Evolutionary conservation across 2,329 filamentous ascomycete species (phyloP), one percentile per base, ranked within the genome.

Genomic region (Clonostachys rhizophaga): DNA sequence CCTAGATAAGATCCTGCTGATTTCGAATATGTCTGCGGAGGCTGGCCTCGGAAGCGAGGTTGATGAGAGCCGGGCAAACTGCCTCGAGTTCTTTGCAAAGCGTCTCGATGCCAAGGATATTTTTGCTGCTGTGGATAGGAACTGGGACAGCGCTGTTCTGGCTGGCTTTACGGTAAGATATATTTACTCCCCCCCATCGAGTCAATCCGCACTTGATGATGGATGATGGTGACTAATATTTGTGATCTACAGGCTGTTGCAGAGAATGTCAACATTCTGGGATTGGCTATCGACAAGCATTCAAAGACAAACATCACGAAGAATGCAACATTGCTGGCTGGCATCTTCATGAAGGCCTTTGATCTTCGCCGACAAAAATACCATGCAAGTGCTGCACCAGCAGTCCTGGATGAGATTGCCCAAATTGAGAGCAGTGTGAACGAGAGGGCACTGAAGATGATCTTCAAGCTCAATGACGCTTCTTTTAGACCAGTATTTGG

Each of bases 401-500:
- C 72, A 40, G 58, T 52, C 35, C 59, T 73, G 14, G 67, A 76
- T 13, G 69, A 78, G 41, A 64, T 88, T 6, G 66, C 73, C 17
- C 71, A 75, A 40, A 72, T 90, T 12, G 89, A 95, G 61, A 69
- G 71, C 3, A 71, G 74, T 11, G 60, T 89, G 54, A 86, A 89
- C 60, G 79, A 86, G 10, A 82, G 87, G 12, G 81, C 85, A 0
- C 79, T 99, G 49, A 88, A 90, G 66, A 94, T 96, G 84, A 87
- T 96, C 46, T 90, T 95, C 73, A 97, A 97, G 74, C 80, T 99
- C 51, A 97, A 96, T 68, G 94, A 99, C 62, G 85, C 87, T 1
- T 83, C 87, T 1, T 99, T 99, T 81, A 80, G 91, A 12, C 95
- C 94, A 1, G 83, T 99, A 52, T 99, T 97, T 71, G 78, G 84